Evolutionary conservation across 257 asterid species (phyloP).

Genomic region (Nicotiana obtusifolia): DNA sequence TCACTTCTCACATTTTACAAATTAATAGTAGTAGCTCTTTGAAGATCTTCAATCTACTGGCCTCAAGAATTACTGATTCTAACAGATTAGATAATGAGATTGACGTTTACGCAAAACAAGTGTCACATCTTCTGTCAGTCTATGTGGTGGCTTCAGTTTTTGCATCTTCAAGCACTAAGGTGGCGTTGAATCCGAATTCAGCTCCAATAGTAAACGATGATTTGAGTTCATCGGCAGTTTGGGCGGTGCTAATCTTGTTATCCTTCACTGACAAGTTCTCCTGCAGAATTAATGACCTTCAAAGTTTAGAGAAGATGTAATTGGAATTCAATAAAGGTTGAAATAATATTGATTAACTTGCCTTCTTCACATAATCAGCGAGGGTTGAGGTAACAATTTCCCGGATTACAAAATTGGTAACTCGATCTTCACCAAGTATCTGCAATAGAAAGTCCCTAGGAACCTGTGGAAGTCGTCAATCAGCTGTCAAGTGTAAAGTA

Average conservation of each 20-base stretch:
- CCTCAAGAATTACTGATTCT: not conserved
- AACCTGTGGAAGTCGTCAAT: constrained; percentile 33
- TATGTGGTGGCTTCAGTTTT: constrained; percentile 24
- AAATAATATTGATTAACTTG: constrained; percentile 21
- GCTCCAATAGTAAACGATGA: constrained; percentile 53
- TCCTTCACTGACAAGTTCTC: constrained; percentile 68
- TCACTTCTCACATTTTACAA: too few relatives aligned
- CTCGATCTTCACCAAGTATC: constrained; percentile 75
- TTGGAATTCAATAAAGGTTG: not conserved
- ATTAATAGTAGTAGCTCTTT: too few relatives aligned
- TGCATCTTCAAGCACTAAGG: constrained; percentile 47
- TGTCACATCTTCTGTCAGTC: not conserved
- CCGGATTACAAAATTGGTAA: constrained; percentile 57
- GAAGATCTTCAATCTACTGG: not conserved
- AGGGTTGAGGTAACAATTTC: constrained; percentile 59
- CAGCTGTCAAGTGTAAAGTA: not conserved
- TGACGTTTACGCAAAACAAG: not conserved
- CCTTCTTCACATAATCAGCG: constrained; percentile 70
- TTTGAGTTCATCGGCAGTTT: constrained; percentile 67
- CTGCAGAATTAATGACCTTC: constrained; percentile 21
- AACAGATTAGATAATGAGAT: not conserved
- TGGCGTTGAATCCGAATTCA: constrained; percentile 71
- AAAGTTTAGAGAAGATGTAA: constrained; percentile 3
- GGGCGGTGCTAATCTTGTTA: constrained; percentile 57
- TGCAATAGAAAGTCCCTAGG: constrained; percentile 65